Base-by-base conservation (phyloP, 2,329 filamentous ascomycete genomes). In the Trichoderma semiorbis region DNA sequence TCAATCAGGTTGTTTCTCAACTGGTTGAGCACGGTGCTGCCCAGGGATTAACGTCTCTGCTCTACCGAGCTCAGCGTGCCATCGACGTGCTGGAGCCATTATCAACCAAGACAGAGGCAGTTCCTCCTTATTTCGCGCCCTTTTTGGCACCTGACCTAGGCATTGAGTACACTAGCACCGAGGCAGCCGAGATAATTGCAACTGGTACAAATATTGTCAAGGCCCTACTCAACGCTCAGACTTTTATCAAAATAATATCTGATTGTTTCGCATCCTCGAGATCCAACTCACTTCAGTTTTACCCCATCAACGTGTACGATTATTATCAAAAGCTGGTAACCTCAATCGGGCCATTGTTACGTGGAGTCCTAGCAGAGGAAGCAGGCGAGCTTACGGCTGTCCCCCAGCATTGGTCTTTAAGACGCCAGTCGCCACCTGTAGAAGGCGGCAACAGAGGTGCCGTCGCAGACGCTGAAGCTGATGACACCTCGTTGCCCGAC, bases 291-390 rank as follows among this genome's bases (percentile, higher is more conserved):
- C 87, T 89, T 34, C 87, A 91, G 12, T 92, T 98, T 77, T 90
- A 89, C 69, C 87, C 90, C 30, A 88, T 97, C 75, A 97, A 97
- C 78, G 87, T 97, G 26, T 93, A 91, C 36, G 95, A 98, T 79
- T 91, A 93, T 79, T 97, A 97, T 78, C 85, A 89, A 58, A 82
- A 85, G n/a, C 83, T 98, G 47, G 87, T 97, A 28, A 88, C 89
- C 73, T 90, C 90, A 30, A 86, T 98, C 39, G 94, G 94, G 4
- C 90, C 90, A 28, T 83, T 99, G 18, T 87, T 98, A 74, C 89
- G 92, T 55, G 91, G 91, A 67, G 92, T 94, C 72, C 86, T 97
- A n/a, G 91, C 91, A 80, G 95, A 99, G 80, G 93, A 97, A 75
- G 92, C 95, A 43, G 84, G 91, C 0, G 84, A 98, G 58, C 88